phyloP scores from a whole-genome alignment of 371 early-diverging fungal species.

The Apophysomyces variabilis region DNA sequence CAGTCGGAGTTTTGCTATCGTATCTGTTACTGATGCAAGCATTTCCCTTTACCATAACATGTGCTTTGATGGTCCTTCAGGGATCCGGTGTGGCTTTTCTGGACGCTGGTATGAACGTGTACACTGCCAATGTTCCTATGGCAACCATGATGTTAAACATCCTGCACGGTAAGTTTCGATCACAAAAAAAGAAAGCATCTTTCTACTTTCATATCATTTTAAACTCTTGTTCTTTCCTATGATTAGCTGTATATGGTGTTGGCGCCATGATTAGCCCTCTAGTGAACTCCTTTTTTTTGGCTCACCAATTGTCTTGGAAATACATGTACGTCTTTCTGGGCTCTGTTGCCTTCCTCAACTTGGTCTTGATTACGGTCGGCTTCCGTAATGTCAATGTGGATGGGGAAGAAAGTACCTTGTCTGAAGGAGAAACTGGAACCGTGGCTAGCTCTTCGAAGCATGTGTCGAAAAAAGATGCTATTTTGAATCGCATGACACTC shows the following conservation, averaged over 20 bases:
- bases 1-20: constrained; percentile 11
- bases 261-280: constrained; percentile 38
- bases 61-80: constrained; percentile 28
- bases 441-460: not conserved
- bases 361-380: constrained; percentile 18
- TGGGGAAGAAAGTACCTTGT: not conserved
- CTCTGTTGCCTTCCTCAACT: constrained; percentile 19
- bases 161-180: constrained; percentile 27
- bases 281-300: constrained; percentile 24
- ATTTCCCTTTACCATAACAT: constrained; percentile 28
- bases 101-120: constrained; percentile 41
- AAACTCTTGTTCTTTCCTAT: not conserved
- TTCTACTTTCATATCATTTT: not conserved
- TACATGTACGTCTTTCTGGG: constrained; percentile 27
- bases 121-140: constrained; percentile 30
- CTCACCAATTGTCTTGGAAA: constrained; percentile 24
- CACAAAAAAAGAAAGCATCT: constrained; percentile 7
- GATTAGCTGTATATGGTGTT: constrained; percentile 26
- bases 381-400: constrained; percentile 25
- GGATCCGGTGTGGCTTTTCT: constrained; percentile 31
- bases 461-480: constrained; percentile 17
- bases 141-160: constrained; percentile 38
- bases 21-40: constrained; percentile 26
- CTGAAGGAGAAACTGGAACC: constrained; percentile 11
- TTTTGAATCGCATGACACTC: constrained; percentile 31